Conservation (phyloP, 169 alveolate species). For the Besnoitia besnoiti region DNA sequence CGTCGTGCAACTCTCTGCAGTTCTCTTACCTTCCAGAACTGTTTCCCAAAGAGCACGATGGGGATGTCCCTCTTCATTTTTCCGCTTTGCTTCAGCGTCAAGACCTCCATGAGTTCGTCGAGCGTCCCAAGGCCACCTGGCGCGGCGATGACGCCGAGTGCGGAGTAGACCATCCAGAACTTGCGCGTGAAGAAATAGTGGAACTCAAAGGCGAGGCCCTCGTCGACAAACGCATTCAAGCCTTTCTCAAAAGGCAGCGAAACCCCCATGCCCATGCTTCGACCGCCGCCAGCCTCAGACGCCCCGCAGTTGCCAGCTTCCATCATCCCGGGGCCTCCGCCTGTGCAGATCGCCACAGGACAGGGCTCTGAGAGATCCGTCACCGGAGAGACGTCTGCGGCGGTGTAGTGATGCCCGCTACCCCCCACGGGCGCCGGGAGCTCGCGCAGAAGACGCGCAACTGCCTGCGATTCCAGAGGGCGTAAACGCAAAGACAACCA, state of each 20-base stretch:
- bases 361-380: slow-evolving; percentile 43
- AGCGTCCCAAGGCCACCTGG: slow-evolving; percentile 82
- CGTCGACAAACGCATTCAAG: slow-evolving; percentile 72
- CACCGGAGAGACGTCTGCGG: slow-evolving; percentile 11
- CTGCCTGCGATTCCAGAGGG: slow-evolving; percentile 36
- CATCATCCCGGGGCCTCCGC: slow-evolving; percentile 82
- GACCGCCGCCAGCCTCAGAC: slow-evolving; percentile 72
- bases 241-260: slow-evolving; percentile 78
- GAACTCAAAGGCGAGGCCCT: slow-evolving; percentile 75
- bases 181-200: slow-evolving; percentile 81
- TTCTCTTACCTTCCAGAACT: slow-evolving; percentile 69
- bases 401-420: slow-evolving; percentile 16
- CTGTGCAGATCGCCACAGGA: slow-evolving; percentile 78
- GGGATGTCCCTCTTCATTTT: slow-evolving; percentile 78
- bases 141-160: slow-evolving; percentile 65
- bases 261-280: slow-evolving; percentile 76
- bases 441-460: slow-evolving; percentile 34
- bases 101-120: slow-evolving; percentile 79
- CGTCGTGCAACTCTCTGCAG: not conserved
- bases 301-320: slow-evolving; percentile 81
- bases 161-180: slow-evolving; percentile 77
- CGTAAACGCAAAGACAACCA: too few relatives aligned
- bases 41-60: slow-evolving; percentile 74
- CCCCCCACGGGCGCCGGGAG: slow-evolving; percentile 43
- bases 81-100: slow-evolving; percentile 76